Conservation (phyloP, 768 basidiomycete species). For the Kondoa subrosea region DNA sequence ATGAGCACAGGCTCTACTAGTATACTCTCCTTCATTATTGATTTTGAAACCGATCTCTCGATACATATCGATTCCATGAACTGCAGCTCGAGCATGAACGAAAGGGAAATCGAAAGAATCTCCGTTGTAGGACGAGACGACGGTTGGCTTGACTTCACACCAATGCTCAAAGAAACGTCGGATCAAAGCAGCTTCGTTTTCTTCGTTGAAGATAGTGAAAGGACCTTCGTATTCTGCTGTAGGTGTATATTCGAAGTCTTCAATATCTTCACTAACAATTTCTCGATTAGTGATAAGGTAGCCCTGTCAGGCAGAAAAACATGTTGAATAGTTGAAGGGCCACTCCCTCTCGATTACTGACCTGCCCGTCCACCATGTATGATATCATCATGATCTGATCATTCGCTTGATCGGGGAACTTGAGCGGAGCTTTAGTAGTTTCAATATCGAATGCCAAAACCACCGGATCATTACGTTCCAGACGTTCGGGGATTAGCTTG, state of each 20-base stretch:
- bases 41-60: slow-evolving; percentile 80
- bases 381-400: slow-evolving; percentile 99
- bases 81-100: slow-evolving; percentile 63
- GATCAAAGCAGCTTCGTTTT: slow-evolving; percentile 41
- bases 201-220: slow-evolving; percentile 77
- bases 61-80: slow-evolving; percentile 91
- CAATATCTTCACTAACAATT: slow-evolving; percentile 91
- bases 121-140: slow-evolving; percentile 96
- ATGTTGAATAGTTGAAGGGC: too few relatives aligned
- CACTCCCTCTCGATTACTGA: slow-evolving; percentile 1
- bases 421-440: slow-evolving; percentile 96
- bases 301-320: slow-evolving; percentile 36
- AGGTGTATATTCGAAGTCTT: slow-evolving; percentile 96
- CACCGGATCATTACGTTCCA: slow-evolving; percentile 96
- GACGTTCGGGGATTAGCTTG: slow-evolving; percentile 55
- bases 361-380: slow-evolving; percentile 92
- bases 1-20: slow-evolving; percentile 76
- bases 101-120: slow-evolving; percentile 99
- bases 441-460: slow-evolving; percentile 99
- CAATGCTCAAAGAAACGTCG: slow-evolving; percentile 79
- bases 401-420: slow-evolving; percentile 85
- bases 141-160: slow-evolving; percentile 80
- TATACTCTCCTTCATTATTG: slow-evolving; percentile 87
- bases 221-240: slow-evolving; percentile 96
- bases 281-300: slow-evolving; percentile 95